Percentiles rank a stretch among this genome's conserved stretches.
Conservation (phyloP, 768 basidiomycete species). For the Candolleomyces efflorescens region DNA sequence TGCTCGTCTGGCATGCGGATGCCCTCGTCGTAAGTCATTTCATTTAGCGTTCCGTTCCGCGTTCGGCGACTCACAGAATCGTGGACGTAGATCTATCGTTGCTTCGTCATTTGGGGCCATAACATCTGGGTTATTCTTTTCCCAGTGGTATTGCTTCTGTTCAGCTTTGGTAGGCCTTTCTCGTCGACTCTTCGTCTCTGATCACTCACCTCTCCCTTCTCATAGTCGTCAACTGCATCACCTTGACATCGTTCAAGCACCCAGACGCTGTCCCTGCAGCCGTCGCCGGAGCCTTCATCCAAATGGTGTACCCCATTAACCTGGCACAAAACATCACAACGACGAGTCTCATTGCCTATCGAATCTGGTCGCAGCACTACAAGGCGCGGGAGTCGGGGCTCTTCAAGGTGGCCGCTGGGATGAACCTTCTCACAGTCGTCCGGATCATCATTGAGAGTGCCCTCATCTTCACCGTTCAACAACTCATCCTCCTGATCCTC, state of each 20-base stretch:
- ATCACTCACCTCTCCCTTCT: not conserved
- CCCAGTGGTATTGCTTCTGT: constrained; percentile 16
- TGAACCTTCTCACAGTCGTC: constrained; percentile 17
- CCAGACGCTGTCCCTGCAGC: constrained; percentile 1
- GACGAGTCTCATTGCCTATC: constrained; percentile 21
- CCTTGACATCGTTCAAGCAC: constrained; percentile 18
- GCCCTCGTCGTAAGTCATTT: constrained; percentile 18
- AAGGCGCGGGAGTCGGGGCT: constrained; percentile 17
- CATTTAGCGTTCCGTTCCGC: not conserved
- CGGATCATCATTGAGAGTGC: constrained; percentile 29
- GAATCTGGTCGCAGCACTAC: constrained; percentile 23
- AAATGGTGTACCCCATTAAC: constrained; percentile 20
- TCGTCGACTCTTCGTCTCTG: not conserved
- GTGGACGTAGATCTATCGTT: constrained; percentile 21
- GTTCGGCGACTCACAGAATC: not conserved
- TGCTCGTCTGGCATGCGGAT: constrained; percentile 26
- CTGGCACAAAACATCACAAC: constrained; percentile 23
- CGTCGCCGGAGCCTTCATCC: not conserved
- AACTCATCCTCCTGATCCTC: constrained; percentile 23
- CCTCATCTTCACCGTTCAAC: constrained; percentile 24
- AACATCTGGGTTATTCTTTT: constrained; percentile 16
- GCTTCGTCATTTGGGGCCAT: constrained; percentile 23
- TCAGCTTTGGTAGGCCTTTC: constrained; percentile 17
- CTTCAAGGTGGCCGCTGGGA: not conserved
- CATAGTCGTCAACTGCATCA: constrained; percentile 18